Percentiles rank a stretch among this genome's conserved stretches.
These are phyloP conservation scores for Tetratostichococcus sp. DNA, from an alignment of 139 green algal genomes.

Conservation along the genomic window DNA sequence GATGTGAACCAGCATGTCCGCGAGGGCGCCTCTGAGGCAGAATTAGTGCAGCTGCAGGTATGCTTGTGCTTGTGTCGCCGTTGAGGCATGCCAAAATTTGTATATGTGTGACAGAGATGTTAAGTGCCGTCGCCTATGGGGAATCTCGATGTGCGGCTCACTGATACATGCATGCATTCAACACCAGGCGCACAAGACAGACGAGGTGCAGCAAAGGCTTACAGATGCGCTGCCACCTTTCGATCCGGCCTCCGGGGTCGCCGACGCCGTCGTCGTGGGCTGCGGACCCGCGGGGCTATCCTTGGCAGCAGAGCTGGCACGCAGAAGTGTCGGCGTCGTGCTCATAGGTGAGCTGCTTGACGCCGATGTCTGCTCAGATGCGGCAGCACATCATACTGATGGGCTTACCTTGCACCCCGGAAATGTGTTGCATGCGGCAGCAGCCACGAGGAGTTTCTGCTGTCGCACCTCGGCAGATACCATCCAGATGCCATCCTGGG, in stretches of 20 bases:
- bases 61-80: no score
- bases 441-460: no score
- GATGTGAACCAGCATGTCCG: conserved; percentile 52
- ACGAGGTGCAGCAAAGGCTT: conserved; percentile 55
- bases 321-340: conserved; percentile 67
- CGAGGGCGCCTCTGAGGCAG: conserved; percentile 55
- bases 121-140: no score
- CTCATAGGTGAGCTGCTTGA: conserved; percentile 48
- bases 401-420: no score
- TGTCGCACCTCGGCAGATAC: no score
- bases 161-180: not conserved
- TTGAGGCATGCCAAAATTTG: no score
- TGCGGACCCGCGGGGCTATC: conserved; percentile 87
- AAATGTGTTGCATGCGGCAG: no score
- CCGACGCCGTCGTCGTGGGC: conserved; percentile 76
- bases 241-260: conserved; percentile 7
- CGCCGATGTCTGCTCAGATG: not conserved
- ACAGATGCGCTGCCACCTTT: conserved; percentile 37
- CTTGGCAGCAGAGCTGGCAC: conserved; percentile 78
- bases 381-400: no score
- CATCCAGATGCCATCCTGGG: no score
- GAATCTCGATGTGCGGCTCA: not conserved
- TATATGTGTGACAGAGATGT: no score
- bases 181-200: conserved; percentile 59
- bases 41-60: conserved; percentile 57